Conservation (phyloP, 2,329 filamentous ascomycete species). For the Ambrosiella cleistominuta region DNA sequence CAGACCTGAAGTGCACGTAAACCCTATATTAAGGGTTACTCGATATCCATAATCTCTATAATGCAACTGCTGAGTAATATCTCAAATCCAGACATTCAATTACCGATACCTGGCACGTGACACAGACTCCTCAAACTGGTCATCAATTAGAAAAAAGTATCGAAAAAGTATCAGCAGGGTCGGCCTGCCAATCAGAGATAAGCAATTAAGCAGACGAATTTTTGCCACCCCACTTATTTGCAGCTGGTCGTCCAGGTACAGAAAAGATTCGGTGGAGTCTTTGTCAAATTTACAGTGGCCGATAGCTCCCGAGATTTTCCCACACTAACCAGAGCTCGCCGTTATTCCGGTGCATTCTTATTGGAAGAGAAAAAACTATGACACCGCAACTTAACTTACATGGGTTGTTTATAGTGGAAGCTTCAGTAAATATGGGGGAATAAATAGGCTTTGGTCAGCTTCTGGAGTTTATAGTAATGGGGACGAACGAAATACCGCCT, state of each 20-base stretch:
- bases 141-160: not conserved
- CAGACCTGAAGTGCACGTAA: too few relatives aligned
- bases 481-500: too few relatives aligned
- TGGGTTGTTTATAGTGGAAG: not conserved
- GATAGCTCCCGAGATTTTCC: constrained; percentile 13
- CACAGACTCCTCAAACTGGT: not conserved
- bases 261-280: not conserved
- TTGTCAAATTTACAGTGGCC: constrained; percentile 4
- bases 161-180: not conserved
- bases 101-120: not conserved
- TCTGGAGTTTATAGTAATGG: too few relatives aligned
- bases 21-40: not conserved
- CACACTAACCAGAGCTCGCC: constrained; percentile 10
- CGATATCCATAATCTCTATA: not conserved
- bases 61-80: not conserved
- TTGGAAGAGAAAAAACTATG: constrained; percentile 8
- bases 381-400: not conserved
- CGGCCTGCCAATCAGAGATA: constrained; percentile 6
- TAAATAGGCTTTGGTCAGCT: not conserved
- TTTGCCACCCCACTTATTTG: not conserved
- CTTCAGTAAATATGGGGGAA: not conserved
- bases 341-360: constrained; percentile 1
- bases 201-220: constrained; percentile 10
- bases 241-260: not conserved
- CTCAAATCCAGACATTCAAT: not conserved